Percentiles rank a stretch among this genome's conserved stretches.
phyloP scores from a whole-genome alignment of 805 yeast genomes.

The Tetrapisispora arboricola region DNA sequence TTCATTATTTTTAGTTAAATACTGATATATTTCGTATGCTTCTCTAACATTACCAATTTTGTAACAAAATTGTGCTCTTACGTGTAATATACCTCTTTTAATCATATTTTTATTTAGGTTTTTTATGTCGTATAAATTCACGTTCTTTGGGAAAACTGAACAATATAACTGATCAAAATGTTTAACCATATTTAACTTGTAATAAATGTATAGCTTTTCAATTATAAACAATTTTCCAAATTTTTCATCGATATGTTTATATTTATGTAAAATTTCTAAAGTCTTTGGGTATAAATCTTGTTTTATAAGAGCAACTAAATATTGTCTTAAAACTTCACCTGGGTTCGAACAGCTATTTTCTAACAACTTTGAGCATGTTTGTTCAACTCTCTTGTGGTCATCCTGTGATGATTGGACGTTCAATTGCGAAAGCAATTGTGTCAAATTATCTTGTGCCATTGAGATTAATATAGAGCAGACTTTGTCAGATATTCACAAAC shows the following conservation, averaged over 20 bases:
- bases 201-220: conserved; percentile 54
- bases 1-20: conserved; percentile 32
- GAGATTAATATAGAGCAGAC: too few relatives aligned
- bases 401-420: conserved; percentile 23
- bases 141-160: conserved; percentile 10
- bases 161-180: conserved; percentile 21
- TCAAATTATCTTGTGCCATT: conserved; percentile 20
- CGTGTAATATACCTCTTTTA: conserved; percentile 36
- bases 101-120: conserved; percentile 6
- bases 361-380: conserved; percentile 18
- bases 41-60: conserved; percentile 40
- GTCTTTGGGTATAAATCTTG: conserved; percentile 53
- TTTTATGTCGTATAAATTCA: conserved; percentile 1
- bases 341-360: conserved; percentile 15
- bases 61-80: conserved; percentile 44
- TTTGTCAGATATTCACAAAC: too few relatives aligned
- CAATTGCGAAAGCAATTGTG: conserved; percentile 20
- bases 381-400: conserved; percentile 21
- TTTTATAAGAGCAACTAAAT: conserved; percentile 53
- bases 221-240: conserved; percentile 30
- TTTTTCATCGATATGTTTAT: conserved; percentile 30
- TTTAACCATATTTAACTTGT: conserved; percentile 38
- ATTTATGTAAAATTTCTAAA: conserved; percentile 32
- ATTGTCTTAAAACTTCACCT: conserved; percentile 29
- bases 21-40: conserved; percentile 43